Base-by-base conservation (phyloP, 1,284 basidiomycete species). In the Rhodotorula sp. region DNA sequence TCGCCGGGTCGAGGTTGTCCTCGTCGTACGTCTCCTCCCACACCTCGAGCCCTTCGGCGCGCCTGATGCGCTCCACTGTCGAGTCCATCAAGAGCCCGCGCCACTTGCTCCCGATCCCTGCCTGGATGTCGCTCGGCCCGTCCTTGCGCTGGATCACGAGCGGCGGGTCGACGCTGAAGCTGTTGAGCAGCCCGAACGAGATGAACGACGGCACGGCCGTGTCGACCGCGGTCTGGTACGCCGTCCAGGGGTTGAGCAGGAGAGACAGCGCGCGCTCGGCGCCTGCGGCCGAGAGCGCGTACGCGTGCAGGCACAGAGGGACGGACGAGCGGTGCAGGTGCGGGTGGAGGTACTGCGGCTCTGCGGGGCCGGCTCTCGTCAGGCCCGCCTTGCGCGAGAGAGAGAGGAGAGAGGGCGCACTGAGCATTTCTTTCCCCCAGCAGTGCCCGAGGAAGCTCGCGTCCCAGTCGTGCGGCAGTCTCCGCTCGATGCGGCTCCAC, bases 301-400 rank as follows among this genome's bases (percentile, higher is more conserved):
- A 80, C 29, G 75, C 80, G 68, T 80, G 78, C n/a, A 80, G 71
- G 65, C 79, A 80, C 21, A 79, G 70, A 1, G 79, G 79, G 32
- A 71, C 72, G 44, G 70, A 71, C 19, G 80, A 78, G 34, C 62
- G 64, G 76, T 91, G 89, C 75, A 92, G 89, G 66, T 90, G 84
- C 0, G 90, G 88, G 19, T 91, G 87, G 3, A 89, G 89, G 77
- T 90, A 91, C 1, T 89, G 88, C 76, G 91, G 91, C 0, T 85
- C 87, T 32, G 87, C 83, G 0, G 82, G 90, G 82, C 81, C 3
- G 87, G 81, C 13, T 89, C 82, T 27, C 85, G 84, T 10, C 84
- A 84, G 1, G 88, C 88, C 36, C 88, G 88, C 0, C 78, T 71
- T 7, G 81, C 82, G 21, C 87, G 87, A 41, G 89, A 79, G 0